Conservation (phyloP, 2,329 filamentous ascomycete species). For the Apiospora hydei region DNA sequence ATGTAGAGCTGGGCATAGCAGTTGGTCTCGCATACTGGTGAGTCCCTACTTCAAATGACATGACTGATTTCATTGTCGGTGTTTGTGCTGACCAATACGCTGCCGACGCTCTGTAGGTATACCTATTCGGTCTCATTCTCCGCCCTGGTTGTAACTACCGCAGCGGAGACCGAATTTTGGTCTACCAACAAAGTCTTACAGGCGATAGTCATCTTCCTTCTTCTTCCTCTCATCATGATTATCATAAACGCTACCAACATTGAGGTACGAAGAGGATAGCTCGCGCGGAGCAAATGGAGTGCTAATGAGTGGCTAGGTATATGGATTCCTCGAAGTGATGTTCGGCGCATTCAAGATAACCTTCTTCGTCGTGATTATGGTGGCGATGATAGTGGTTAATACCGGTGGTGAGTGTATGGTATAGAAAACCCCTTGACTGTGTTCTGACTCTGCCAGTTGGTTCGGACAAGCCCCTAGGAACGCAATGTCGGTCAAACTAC, state of each 20-base stretch:
- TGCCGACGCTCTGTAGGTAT: constrained; percentile 34
- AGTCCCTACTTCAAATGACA: constrained; percentile 26
- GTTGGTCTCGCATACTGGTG: constrained; percentile 44
- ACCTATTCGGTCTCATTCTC: constrained; percentile 40
- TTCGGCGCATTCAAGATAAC: constrained; percentile 37
- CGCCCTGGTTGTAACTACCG: constrained; percentile 2
- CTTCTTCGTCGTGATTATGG: constrained; percentile 36
- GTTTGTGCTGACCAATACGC: too few relatives aligned
- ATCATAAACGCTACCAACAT: constrained; percentile 27
- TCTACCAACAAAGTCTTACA: background rate
- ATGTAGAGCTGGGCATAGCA: constrained; percentile 42
- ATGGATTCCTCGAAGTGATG: constrained; percentile 40
- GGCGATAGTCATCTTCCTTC: background rate
- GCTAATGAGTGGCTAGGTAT: constrained; percentile 32
- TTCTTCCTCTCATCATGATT: constrained; percentile 2
- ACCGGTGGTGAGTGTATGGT: background rate
- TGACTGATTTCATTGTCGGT: too few relatives aligned
- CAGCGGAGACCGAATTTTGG: constrained; percentile 10
- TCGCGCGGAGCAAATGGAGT: background rate
- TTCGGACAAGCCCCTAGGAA: background rate
- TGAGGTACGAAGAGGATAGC: constrained; percentile 30
- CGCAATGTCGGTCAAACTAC: background rate
- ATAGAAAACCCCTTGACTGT: background rate
- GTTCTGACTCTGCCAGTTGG: background rate
- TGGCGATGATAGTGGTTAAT: constrained; percentile 34